Percentiles rank a stretch among this genome's conserved stretches.
Evolutionary conservation across 345 rosid species (phyloP).

Genomic region (Lepidium didymum): DNA sequence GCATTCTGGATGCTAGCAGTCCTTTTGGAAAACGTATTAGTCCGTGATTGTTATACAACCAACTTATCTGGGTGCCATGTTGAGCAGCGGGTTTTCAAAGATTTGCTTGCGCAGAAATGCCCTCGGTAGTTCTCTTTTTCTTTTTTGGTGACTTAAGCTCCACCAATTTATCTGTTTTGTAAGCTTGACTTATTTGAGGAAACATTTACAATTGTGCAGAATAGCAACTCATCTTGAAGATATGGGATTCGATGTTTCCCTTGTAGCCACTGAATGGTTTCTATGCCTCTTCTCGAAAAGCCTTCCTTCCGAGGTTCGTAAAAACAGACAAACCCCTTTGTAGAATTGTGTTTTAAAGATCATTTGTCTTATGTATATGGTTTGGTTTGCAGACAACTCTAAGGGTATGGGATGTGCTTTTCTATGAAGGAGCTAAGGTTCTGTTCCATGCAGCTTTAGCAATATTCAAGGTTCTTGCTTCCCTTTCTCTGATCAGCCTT

Average conservation of each 20-base stretch:
- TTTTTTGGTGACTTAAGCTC: background rate
- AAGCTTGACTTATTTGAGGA: background rate
- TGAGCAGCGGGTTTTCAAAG: conserved; percentile 95
- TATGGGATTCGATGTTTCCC: conserved; percentile 92
- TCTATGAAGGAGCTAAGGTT: conserved; percentile 97
- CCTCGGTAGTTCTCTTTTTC: conserved; percentile 47
- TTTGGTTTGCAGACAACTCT: conserved; percentile 66
- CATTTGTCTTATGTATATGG: background rate
- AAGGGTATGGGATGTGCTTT: conserved; percentile 97
- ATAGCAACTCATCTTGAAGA: conserved; percentile 85
- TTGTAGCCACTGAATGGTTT: conserved; percentile 99
- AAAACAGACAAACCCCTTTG: background rate
- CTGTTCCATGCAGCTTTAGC: conserved; percentile 97
- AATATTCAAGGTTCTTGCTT: conserved; percentile 68
- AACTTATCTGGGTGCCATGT: conserved; percentile 98
- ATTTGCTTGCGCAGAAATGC: conserved; percentile 77
- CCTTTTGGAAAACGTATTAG: conserved; percentile 89
- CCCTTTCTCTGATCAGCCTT: background rate
- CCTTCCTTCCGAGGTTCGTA: conserved; percentile 91
- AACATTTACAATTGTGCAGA: conserved; percentile 36
- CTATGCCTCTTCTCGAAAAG: conserved; percentile 98
- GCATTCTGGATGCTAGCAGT: conserved; percentile 99
- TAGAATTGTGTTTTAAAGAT: background rate
- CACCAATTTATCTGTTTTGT: background rate
- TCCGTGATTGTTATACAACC: conserved; percentile 87